These are phyloP conservation scores for Boletus rubescentipes DNA, from an alignment of 768 basidiomycete species.

Conservation along the genomic window DNA sequence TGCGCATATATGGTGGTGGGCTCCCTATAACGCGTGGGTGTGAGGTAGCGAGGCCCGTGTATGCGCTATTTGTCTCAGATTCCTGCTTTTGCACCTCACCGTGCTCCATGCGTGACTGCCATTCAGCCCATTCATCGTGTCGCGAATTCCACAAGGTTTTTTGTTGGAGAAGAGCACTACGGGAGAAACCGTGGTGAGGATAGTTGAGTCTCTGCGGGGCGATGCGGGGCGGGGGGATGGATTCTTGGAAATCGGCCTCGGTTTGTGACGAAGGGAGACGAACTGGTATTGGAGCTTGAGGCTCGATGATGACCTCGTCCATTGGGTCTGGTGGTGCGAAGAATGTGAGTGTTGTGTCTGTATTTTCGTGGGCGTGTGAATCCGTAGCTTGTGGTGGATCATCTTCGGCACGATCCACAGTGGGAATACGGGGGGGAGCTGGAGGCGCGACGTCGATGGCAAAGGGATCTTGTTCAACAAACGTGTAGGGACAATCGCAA, in stretches of 20 bases:
- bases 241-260: neutral
- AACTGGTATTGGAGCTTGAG: conserved; percentile 24
- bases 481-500: neutral
- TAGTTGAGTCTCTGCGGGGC: conserved; percentile 43
- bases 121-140: conserved; percentile 50
- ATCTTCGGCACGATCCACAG: neutral
- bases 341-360: conserved; percentile 6
- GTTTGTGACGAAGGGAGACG: conserved; percentile 13
- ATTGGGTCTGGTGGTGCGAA: conserved; percentile 10
- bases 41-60: conserved; percentile 22
- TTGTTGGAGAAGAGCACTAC: conserved; percentile 54
- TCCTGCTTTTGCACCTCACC: neutral
- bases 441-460: neutral
- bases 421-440: neutral
- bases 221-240: conserved; percentile 3
- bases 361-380: conserved; percentile 14
- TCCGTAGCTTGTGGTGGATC: conserved; percentile 9
- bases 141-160: conserved; percentile 64
- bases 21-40: neutral
- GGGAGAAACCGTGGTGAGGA: conserved; percentile 61
- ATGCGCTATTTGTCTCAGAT: conserved; percentile 21
- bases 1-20: conserved; percentile 20
- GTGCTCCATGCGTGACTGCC: conserved; percentile 22
- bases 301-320: conserved; percentile 20
- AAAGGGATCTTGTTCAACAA: conserved; percentile 11